Percentiles rank a stretch among this genome's conserved stretches.
phyloP scores from a whole-genome alignment of 768 basidiomycete genomes.

The Auricularia sp. region DNA sequence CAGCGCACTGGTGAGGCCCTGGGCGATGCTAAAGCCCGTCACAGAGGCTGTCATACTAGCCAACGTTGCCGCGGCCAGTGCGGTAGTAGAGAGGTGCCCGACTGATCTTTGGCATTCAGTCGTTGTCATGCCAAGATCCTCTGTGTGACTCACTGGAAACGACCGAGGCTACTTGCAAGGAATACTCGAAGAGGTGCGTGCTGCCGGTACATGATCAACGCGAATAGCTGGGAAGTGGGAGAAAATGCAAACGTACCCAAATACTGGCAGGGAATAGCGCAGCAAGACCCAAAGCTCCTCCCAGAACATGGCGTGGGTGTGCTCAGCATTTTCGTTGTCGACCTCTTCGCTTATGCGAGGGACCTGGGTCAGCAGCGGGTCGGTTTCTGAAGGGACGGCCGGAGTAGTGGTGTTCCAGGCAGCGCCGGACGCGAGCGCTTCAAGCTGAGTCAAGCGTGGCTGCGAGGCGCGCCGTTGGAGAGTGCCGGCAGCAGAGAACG shows the following conservation, averaged over 20 bases:
- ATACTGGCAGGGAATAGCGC: constrained; percentile 64
- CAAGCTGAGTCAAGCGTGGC: background rate
- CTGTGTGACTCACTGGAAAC: constrained; percentile 3
- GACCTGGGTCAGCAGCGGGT: constrained; percentile 37
- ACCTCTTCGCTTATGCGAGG: constrained; percentile 46
- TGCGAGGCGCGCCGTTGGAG: background rate
- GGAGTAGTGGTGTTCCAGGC: background rate
- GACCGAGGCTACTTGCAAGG: constrained; percentile 73
- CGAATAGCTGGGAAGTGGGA: background rate
- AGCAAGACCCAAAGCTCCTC: constrained; percentile 54
- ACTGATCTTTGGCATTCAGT: constrained; percentile 40
- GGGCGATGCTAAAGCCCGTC: constrained; percentile 69
- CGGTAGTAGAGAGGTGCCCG: constrained; percentile 82
- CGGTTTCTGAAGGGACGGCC: background rate
- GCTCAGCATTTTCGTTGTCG: constrained; percentile 26
- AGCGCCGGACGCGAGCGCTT: background rate
- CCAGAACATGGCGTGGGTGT: constrained; percentile 18
- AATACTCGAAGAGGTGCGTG: constrained; percentile 76
- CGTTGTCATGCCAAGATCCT: background rate
- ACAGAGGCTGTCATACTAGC: constrained; percentile 32
- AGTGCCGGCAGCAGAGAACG: background rate
- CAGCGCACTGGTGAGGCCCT: constrained; percentile 77
- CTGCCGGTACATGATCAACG: constrained; percentile 25
- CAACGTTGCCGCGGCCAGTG: constrained; percentile 73
- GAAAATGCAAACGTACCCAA: constrained; percentile 38